Conservation (phyloP, 257 asterid species). For the Solanum rostratum region DNA sequence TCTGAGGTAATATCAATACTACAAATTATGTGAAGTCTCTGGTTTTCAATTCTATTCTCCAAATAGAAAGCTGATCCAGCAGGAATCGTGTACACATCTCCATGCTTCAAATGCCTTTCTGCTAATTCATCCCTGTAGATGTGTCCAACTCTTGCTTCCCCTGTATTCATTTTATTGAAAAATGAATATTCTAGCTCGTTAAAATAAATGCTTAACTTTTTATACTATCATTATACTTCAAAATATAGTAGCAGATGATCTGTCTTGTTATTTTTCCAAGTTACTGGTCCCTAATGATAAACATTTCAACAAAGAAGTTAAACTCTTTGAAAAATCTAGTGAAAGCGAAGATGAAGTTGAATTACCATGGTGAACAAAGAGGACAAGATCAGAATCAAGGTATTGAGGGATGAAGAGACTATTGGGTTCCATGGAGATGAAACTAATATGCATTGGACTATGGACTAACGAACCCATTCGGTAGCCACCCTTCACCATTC, state of each 20-base stretch:
- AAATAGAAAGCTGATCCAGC: slow-evolving; percentile 80
- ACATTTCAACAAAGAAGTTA: not conserved
- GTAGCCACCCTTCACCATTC: slow-evolving; percentile 31
- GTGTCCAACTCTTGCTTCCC: slow-evolving; percentile 6
- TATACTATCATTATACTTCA: not conserved
- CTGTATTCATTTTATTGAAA: slow-evolving; percentile 22
- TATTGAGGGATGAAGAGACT: slow-evolving; percentile 81
- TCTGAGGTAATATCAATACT: slow-evolving; percentile 40
- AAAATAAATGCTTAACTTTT: not conserved
- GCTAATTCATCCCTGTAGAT: not conserved
- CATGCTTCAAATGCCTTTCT: slow-evolving; percentile 27
- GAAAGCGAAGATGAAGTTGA: not conserved
- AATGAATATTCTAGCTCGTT: not conserved
- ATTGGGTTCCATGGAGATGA: slow-evolving; percentile 81
- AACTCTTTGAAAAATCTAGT: not conserved
- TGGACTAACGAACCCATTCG: not conserved
- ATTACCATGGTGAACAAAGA: slow-evolving; percentile 68
- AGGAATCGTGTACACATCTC: slow-evolving; percentile 62
- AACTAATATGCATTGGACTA: slow-evolving; percentile 51
- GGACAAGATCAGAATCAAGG: slow-evolving; percentile 64
- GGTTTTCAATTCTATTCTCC: slow-evolving; percentile 44
- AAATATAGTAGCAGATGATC: not conserved
- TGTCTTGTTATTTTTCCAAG: too few relatives aligned
- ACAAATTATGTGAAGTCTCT: slow-evolving; percentile 58
- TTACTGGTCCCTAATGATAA: not conserved